Evolutionary conservation across 2,329 filamentous ascomycete species (phyloP), one percentile per base, ranked within the genome.

Genomic region (Diaporthe citrichinensis): DNA sequence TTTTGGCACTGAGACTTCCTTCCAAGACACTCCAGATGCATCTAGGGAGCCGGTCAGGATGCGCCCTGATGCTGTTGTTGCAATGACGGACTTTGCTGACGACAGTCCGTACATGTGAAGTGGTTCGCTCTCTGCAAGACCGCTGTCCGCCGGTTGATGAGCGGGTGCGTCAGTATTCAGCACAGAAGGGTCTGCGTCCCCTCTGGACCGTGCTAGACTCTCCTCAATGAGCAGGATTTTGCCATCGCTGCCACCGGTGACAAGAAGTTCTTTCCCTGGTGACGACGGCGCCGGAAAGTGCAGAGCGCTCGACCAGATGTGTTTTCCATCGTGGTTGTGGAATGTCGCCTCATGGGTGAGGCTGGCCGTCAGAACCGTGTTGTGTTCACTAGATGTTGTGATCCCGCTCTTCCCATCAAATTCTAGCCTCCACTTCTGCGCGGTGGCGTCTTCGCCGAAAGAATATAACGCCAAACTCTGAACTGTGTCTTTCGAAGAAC

Each of bases 221-320:
- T 75, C 73, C 25, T 82, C 79, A 39, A 90, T 85, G n/a, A 91
- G 79, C 4, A 88, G 87, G 55, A 93, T 88, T 78, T 88, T 91
- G 23, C 95, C 93, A 84, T 99, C 97, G 15, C 94, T 93, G n/a
- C 95, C 97, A 17, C 97, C 97, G 2, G 94, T 95, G 5, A 90
- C 92, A 28, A 95, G 83, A 1, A 88, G 77, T 4, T 67, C 69
- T 31, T 36, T 76, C 1, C 20, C 36, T 15, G 39, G 55, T 17
- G 36, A 62, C n/a, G 41, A 23, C 0, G 86, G 79, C 20, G 75
- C 85, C 76, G 78, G 76, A 39, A 74, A 74, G 3, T 83, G 78
- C 10, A 89, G 76, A 17, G 90, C 91, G 51, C 92, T 88, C 0
- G 95, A 92, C 96, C 96, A 98, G 9, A 98, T 92, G 81, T 98